Evolutionary conservation across 2,329 filamentous ascomycete genomes (phyloP), one percentile per base, ranked within the genome.

Genomic region (Trichophaea hybrida): DNA sequence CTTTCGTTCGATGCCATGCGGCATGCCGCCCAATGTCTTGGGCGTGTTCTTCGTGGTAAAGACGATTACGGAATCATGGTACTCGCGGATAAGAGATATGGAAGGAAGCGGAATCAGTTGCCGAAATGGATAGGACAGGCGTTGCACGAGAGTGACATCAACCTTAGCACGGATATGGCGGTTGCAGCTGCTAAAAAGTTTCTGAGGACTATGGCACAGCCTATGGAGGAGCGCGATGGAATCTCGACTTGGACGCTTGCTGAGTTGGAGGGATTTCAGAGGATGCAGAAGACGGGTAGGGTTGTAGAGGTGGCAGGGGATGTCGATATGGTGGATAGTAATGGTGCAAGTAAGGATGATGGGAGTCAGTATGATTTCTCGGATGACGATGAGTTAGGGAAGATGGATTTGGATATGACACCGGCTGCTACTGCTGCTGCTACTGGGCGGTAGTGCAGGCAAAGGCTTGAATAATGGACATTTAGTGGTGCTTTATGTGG

Each of bases 41-140:
- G 93, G 12, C 90, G 93, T 70, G 93, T 98, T 48, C 76, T 98
- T 63, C 80, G 93, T 68, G 93, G 93, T 31, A 98, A 98, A 72
- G 94, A 98, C 70, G 93, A 98, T 73, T 98, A 98, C 72, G 93
- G 93, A n/a, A 88, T 98, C 76, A 98, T 98, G 93, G 91, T 98
- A 4, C 78, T 98, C 33, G 93, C 94, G 1, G 93, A 98, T 72
- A 84, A 88, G 46, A 82, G 93, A 15, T 98, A 96, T 72, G 84
- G 88, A 71, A 94, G 93, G 75, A 97, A 97, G 74, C 79, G 89
- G 40, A 78, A 73, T 2, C 94, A 98, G 73, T 77, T 98, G 33
- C 93, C 93, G 8, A 95, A 95, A 71, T 98, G 93, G 93, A 98
- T 98, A 69, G 86, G 84, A 64, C 86, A 94, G 70, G 89, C 86